Conservation (phyloP, 2,329 filamentous ascomycete genomes). For the Fusarium succisae region DNA sequence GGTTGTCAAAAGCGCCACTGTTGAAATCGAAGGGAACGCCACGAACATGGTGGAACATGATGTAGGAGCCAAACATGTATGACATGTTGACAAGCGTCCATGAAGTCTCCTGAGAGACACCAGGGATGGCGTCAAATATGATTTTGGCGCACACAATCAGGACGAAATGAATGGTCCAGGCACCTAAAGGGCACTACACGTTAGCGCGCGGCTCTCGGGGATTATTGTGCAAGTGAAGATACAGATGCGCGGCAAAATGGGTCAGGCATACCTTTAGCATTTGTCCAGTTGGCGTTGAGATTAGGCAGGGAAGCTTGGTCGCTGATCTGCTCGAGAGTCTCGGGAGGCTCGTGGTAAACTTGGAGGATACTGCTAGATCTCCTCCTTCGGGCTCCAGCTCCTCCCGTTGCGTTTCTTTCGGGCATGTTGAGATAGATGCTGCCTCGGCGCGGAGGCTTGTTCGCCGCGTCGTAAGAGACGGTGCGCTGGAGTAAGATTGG, state of each 20-base stretch:
- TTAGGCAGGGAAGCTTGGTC: constrained; percentile 96
- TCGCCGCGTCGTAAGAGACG: constrained; percentile 89
- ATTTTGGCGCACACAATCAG: constrained; percentile 93
- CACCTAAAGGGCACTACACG: constrained; percentile 66
- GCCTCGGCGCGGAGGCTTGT: constrained; percentile 73
- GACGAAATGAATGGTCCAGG: constrained; percentile 97
- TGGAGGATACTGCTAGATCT: constrained; percentile 92
- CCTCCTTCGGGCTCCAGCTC: constrained; percentile 75
- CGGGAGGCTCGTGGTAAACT: constrained; percentile 95
- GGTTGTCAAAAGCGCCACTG: constrained; percentile 95
- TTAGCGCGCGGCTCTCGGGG: constrained; percentile 28
- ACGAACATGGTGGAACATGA: constrained; percentile 99
- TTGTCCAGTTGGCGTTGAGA: constrained; percentile 98
- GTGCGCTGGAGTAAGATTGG: constrained; percentile 86
- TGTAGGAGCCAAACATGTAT: constrained; percentile 98
- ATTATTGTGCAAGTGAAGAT: background rate
- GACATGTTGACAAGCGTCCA: constrained; percentile 99
- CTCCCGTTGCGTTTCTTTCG: constrained; percentile 58
- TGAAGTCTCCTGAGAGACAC: constrained; percentile 95
- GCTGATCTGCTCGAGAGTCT: constrained; percentile 97
- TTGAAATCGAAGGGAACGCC: constrained; percentile 99
- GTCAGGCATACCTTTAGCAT: constrained; percentile 83
- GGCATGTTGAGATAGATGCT: constrained; percentile 67
- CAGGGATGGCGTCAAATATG: constrained; percentile 95
- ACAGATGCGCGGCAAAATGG: constrained; percentile 4